A percentile compares a stretch with the other conserved stretches of the same genome.
Conservation (phyloP, 108 stramenopile species). For the Pseudonitzschia multistriata region DNA sequence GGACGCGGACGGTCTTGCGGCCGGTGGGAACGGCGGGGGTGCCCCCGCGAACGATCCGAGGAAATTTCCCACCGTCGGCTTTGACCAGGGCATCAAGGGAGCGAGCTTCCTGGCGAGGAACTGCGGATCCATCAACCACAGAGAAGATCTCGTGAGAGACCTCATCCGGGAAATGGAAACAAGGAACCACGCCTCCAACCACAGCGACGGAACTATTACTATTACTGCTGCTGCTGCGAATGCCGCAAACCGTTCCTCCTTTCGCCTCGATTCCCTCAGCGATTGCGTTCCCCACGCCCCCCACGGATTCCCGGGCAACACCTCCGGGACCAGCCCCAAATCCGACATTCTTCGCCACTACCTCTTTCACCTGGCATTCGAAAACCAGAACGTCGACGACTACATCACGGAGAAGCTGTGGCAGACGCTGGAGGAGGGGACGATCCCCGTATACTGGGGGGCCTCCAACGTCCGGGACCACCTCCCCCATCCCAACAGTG, state of each 20-base stretch:
- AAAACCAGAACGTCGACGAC: slow-evolving; percentile 39
- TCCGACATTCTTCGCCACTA: slow-evolving; percentile 38
- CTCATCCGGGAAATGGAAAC: too few relatives aligned
- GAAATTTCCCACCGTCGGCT: slow-evolving; percentile 55
- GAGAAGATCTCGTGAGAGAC: slow-evolving; percentile 52
- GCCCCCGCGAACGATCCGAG: too few relatives aligned
- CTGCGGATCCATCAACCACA: slow-evolving; percentile 49
- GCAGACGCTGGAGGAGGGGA: slow-evolving; percentile 54
- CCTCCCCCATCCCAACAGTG: slow-evolving; percentile 59
- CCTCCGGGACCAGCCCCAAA: neutral
- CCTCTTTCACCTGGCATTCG: slow-evolving; percentile 56
- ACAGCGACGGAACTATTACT: neutral
- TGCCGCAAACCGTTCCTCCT: neutral
- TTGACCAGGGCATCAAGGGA: slow-evolving; percentile 49
- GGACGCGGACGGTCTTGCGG: too few relatives aligned
- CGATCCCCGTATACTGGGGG: slow-evolving; percentile 69
- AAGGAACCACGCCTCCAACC: too few relatives aligned
- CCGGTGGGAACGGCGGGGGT: too few relatives aligned
- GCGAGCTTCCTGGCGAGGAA: slow-evolving; percentile 69
- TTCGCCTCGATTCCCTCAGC: slow-evolving; percentile 62
- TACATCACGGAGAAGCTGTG: slow-evolving; percentile 82
- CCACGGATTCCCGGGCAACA: slow-evolving; percentile 28
- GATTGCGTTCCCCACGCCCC: slow-evolving; percentile 55
- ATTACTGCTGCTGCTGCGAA: neutral
- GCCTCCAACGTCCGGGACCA: slow-evolving; percentile 66